Base-by-base conservation (phyloP, 345 rosid genomes). In the Kernera saxatilis region DNA sequence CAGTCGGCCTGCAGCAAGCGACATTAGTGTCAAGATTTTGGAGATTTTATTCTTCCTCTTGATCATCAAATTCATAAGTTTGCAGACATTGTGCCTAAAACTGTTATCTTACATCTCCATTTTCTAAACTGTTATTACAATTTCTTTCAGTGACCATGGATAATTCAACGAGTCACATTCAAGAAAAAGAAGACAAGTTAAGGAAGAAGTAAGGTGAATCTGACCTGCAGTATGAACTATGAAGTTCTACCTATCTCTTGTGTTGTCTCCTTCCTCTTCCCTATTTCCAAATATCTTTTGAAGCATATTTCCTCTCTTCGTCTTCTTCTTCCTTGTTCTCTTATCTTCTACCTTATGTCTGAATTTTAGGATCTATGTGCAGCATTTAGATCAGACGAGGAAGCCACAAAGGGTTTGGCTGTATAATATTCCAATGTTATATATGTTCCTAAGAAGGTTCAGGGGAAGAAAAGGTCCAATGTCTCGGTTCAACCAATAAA, bases 381-480 rank as follows among this genome's bases (percentile, higher is more conserved):
- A 17, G 49, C 71, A 45, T 45, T 44, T 35, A 54, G 65, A 45
- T 33, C 32, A 33, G 77, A 64, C 41, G 50, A 71, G 63, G 76
- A 65, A 65, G 77, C 67, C 43, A 73, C 48, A 73, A 56, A 48
- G 72, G 72, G 59, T 46, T 65, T 57, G 77, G 51, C 44, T 65
- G 52, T 59, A 18, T 46, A 73, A 21, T 35, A 48, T 64, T 65
- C 63, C 66, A 18, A 55, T 12, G 6, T 45, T 6, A 2, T 3
- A 2, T 3, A 43, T 46, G 48, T n/a, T 10, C 57, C 30, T 22
- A 36, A 46, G 66, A 64, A 46, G 37, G 25, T 35, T 12, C 33
- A 25, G 55, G 51, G 55, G 67, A 57, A 48, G 72, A 57, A 73
- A 65, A 27, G 44, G 67, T 65, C 67, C 57, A 54, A 54, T 53